Percentiles rank a stretch among this genome's conserved stretches.
phyloP scores from a whole-genome alignment of 2,329 filamentous ascomycete genomes.

The Aspergillus novoparasiticus region DNA sequence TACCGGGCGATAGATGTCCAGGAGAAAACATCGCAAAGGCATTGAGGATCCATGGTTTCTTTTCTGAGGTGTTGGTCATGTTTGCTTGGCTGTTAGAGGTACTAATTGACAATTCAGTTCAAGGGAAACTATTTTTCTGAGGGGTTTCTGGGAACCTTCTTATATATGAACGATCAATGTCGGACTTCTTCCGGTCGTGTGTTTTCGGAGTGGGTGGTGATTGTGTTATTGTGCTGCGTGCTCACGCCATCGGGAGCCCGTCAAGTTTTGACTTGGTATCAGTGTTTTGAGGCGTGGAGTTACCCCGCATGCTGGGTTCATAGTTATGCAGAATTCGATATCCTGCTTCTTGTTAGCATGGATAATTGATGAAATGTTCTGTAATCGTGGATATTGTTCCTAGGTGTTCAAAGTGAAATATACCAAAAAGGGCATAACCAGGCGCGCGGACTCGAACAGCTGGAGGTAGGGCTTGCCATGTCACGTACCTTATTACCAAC shows the following conservation, averaged over 20 bases:
- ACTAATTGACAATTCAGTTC: neutral
- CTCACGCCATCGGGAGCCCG: neutral
- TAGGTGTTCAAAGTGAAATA: no score
- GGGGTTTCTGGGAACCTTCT: neutral
- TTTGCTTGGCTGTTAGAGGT: neutral
- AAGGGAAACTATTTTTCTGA: neutral
- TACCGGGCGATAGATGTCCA: slow-evolving; percentile 2
- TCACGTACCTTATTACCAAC: no score
- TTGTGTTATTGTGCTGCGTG: slow-evolving; percentile 8
- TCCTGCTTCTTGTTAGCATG: neutral
- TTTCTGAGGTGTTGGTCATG: neutral
- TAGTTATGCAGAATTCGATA: no score
- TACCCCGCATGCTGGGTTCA: neutral
- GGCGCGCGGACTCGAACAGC: no score
- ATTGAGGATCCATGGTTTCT: slow-evolving; percentile 9
- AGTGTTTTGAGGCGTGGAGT: no score
- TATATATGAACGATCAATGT: neutral
- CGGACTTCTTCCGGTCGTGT: neutral
- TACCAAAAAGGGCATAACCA: no score
- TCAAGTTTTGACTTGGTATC: neutral
- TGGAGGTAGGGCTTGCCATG: no score
- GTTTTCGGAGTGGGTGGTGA: neutral
- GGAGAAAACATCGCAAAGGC: slow-evolving; percentile 8
- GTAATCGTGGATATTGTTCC: no score
- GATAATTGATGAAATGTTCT: no score